A percentile compares a stretch with the other conserved stretches of the same genome.
phyloP scores from a whole-genome alignment of 164 flowering plant genomes.

The Vitis amurensis region DNA sequence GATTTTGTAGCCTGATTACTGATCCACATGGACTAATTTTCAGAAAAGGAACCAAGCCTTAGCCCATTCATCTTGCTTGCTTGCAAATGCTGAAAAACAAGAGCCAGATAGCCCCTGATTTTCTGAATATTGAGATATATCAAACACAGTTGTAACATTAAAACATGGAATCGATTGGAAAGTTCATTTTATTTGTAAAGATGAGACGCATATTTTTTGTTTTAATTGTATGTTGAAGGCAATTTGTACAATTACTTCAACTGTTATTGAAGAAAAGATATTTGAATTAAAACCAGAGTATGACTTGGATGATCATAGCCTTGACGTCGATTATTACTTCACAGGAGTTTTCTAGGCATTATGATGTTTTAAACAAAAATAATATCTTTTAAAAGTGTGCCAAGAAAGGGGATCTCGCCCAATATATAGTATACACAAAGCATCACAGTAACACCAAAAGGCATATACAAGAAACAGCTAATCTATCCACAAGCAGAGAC shows the following conservation, averaged over 20 bases:
- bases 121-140: constrained; percentile 12
- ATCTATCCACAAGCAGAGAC: neutral
- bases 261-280: constrained; percentile 15
- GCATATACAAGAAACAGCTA: too few relatives aligned
- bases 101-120: constrained; percentile 6
- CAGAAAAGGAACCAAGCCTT: neutral
- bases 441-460: too few relatives aligned
- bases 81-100: constrained; percentile 10
- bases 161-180: constrained; percentile 31
- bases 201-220: constrained; percentile 37
- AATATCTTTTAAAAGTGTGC: too few relatives aligned
- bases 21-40: constrained; percentile 1
- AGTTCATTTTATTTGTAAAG: constrained; percentile 60
- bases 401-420: too few relatives aligned
- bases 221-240: constrained; percentile 30
- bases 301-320: neutral
- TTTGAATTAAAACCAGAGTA: constrained; percentile 6
- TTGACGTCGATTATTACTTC: neutral
- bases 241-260: constrained; percentile 33
- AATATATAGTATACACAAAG: too few relatives aligned
- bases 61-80: constrained; percentile 7
- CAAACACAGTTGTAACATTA: constrained; percentile 43
- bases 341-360: too few relatives aligned
- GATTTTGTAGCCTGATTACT: constrained; percentile 56
- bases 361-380: too few relatives aligned